Evolutionary conservation across 148 eudicot genomes (phyloP).

Genomic region (Hydrangea macrophylla): DNA sequence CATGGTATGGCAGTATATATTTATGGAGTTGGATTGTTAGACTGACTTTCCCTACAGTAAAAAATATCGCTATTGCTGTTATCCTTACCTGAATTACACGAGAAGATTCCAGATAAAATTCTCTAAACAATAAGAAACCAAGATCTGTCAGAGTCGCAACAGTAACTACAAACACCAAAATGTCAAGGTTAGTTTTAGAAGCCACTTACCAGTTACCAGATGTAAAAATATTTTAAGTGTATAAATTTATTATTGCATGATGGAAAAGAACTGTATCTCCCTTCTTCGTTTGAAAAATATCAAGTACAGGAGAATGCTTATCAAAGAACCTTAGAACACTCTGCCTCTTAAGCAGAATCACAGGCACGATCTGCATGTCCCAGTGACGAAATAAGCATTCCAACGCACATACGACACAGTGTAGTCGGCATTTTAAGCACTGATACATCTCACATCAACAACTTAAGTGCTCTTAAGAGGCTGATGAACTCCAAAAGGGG

Average conservation of each 20-base stretch:
- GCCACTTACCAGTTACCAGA: not conserved
- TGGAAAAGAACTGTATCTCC: not conserved
- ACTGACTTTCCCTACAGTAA: not conserved
- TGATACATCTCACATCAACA: too few relatives aligned
- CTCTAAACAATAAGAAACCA: constrained; percentile 98
- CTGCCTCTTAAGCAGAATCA: not conserved
- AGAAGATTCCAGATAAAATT: constrained; percentile 95
- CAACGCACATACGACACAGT: too few relatives aligned
- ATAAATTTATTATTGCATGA: not conserved
- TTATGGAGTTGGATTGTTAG: not conserved
- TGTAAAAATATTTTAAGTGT: not conserved
- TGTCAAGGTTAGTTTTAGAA: constrained; percentile 5
- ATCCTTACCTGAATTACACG: constrained; percentile 91
- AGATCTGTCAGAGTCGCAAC: constrained; percentile 85
- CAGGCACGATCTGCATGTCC: not conserved
- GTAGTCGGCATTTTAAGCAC: too few relatives aligned
- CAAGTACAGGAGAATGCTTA: not conserved
- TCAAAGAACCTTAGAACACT: not conserved
- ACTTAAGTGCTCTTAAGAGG: too few relatives aligned
- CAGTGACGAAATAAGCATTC: not conserved
- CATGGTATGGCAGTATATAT: not conserved
- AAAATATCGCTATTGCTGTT: not conserved
- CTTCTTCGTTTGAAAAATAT: too few relatives aligned
- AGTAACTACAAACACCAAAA: constrained; percentile 57
- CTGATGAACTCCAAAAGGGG: too few relatives aligned